Base-by-base conservation (phyloP, 768 basidiomycete genomes). In the Grammothele lineata region DNA sequence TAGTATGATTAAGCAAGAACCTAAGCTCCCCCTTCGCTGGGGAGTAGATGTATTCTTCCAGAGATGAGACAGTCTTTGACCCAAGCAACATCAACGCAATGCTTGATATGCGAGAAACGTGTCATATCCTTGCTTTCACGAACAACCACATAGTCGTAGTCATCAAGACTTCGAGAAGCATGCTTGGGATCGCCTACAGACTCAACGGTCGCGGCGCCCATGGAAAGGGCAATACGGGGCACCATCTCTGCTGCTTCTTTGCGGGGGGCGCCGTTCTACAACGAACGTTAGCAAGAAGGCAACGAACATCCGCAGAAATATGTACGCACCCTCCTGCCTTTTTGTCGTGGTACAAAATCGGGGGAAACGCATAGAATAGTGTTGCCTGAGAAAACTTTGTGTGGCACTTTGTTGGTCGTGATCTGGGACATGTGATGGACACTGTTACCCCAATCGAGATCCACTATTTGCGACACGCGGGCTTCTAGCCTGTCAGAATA, bases 11-110 rank as follows among this genome's bases (percentile, higher is more conserved):
- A n/a, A n/a, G n/a, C n/a, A n/a, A n/a, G n/a, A n/a, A n/a, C n/a
- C n/a, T n/a, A n/a, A n/a, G n/a, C n/a, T n/a, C n/a, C n/a, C n/a
- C n/a, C n/a, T n/a, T n/a, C n/a, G n/a, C n/a, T n/a, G n/a, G n/a
- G n/a, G n/a, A n/a, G n/a, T n/a, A n/a, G n/a, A n/a, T n/a, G n/a
- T n/a, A n/a, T n/a, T n/a, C n/a, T n/a, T n/a, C 83, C 81, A 14
- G 83, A 74, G 50, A 87, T 75, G 24, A 92, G 66, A 57, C 85
- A 85, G 38, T 87, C 77, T 63, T 92, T 92, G 33, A 92, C 77
- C 87, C 87, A 92, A 15, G 64, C 58, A 66, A 87, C 78, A 48
- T 73, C 66, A 14, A 83, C 81, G 33, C 66, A 66, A 15, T 66
- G 19, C 50, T 55, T 45, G 53, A 54, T 33, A n/a, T 23, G 4